Evolutionary conservation across 2,329 filamentous ascomycete species (phyloP).

Genomic region (Botryosphaeria dothidea): DNA sequence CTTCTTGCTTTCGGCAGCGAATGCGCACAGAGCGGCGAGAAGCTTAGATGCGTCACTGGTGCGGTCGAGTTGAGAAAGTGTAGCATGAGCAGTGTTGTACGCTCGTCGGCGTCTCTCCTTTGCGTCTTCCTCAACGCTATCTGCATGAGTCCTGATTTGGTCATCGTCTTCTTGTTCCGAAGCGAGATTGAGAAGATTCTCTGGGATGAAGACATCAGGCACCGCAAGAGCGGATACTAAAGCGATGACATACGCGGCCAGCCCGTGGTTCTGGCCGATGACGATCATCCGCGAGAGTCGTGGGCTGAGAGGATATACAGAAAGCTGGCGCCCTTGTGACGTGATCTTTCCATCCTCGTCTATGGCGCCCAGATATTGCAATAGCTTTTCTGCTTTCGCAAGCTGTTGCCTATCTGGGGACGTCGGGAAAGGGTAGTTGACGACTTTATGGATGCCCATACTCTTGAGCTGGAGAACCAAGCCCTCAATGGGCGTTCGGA

Average conservation of each 20-base stretch:
- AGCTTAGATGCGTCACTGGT: slow-evolving; percentile 87
- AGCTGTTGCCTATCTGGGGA: slow-evolving; percentile 77
- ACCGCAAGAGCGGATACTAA: slow-evolving; percentile 87
- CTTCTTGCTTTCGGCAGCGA: slow-evolving; percentile 59
- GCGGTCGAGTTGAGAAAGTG: slow-evolving; percentile 79
- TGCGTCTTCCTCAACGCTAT: slow-evolving; percentile 70
- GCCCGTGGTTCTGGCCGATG: slow-evolving; percentile 78
- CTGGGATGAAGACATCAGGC: slow-evolving; percentile 81
- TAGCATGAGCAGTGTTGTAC: slow-evolving; percentile 72
- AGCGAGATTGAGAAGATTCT: slow-evolving; percentile 71
- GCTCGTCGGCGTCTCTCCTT: slow-evolving; percentile 65
- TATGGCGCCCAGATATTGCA: slow-evolving; percentile 83
- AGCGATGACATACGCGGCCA: slow-evolving; percentile 82
- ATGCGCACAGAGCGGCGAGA: slow-evolving; percentile 82
- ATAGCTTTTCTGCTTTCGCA: slow-evolving; percentile 78
- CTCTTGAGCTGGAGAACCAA: slow-evolving; percentile 90
- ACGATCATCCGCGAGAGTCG: slow-evolving; percentile 91
- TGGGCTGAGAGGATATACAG: slow-evolving; percentile 85
- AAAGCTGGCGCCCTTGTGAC: slow-evolving; percentile 75
- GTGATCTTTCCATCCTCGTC: slow-evolving; percentile 73
- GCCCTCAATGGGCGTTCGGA: slow-evolving; percentile 86
- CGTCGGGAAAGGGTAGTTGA: slow-evolving; percentile 95
- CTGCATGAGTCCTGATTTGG: slow-evolving; percentile 58
- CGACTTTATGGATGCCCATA: slow-evolving; percentile 86
- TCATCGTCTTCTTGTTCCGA: slow-evolving; percentile 46